Evolutionary conservation across 2,329 filamentous ascomycete species (phyloP).

Genomic region (Coniochaeta hoffmannii): DNA sequence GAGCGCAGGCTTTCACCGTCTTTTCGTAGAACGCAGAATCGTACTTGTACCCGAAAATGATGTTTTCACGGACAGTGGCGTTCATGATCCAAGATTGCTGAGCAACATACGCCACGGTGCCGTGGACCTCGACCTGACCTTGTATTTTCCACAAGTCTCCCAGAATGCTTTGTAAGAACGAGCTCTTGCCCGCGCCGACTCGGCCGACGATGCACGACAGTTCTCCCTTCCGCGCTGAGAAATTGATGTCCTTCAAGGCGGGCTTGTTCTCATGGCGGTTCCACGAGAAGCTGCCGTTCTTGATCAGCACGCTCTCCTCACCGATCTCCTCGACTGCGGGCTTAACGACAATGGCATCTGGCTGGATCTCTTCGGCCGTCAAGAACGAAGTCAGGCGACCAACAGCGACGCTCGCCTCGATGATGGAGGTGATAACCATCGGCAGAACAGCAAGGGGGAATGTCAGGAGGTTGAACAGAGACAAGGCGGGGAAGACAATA

Average conservation of each 20-base stretch:
- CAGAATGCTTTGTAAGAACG: conserved; percentile 77
- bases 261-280: conserved; percentile 69
- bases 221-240: conserved; percentile 85
- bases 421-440: conserved; percentile 96
- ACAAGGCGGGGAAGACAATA: conserved; percentile 85
- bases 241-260: conserved; percentile 76
- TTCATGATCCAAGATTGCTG: conserved; percentile 98
- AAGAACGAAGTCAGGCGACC: conserved; percentile 79
- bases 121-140: conserved; percentile 75
- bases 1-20: conserved; percentile 84
- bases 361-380: conserved; percentile 80
- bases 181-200: conserved; percentile 94
- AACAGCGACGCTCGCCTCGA: conserved; percentile 92
- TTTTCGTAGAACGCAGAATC: conserved; percentile 92
- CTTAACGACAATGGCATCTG: conserved; percentile 67
- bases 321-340: conserved; percentile 67
- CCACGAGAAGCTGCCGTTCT: conserved; percentile 89
- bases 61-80: conserved; percentile 93
- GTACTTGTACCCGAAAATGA: conserved; percentile 90
- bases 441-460: conserved; percentile 91
- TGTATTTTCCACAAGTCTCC: conserved; percentile 88
- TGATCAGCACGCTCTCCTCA: conserved; percentile 78
- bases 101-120: conserved; percentile 81
- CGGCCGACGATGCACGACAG: conserved; percentile 88
- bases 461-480: conserved; percentile 90